Conservation (phyloP, 495 filamentous ascomycete genomes). For the Podospora comata region DNA sequence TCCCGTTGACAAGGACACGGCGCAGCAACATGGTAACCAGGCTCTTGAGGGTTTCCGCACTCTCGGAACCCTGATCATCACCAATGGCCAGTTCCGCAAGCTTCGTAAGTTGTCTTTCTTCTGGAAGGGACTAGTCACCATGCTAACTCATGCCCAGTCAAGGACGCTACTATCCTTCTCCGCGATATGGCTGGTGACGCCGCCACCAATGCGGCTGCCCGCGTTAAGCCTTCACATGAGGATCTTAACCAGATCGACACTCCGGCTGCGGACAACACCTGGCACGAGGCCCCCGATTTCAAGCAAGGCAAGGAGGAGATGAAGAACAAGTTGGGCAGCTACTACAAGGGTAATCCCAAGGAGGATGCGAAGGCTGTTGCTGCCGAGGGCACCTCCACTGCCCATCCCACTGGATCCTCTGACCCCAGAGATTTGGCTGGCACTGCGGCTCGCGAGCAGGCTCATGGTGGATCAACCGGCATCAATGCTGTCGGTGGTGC, state of each 20-base stretch:
- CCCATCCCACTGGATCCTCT: conserved; percentile 29
- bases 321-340: conserved; percentile 60
- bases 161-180: conserved; percentile 76
- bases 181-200: conserved; percentile 90
- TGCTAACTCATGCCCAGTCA: conserved; percentile 67
- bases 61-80: conserved; percentile 83
- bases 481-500: conserved; percentile 55
- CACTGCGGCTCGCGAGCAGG: conserved; percentile 28
- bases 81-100: conserved; percentile 96
- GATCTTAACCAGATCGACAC: conserved; percentile 72
- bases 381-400: conserved; percentile 25
- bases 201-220: conserved; percentile 74
- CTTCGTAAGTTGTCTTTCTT: conserved; percentile 59
- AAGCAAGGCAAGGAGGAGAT: conserved; percentile 60
- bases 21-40: conserved; percentile 75
- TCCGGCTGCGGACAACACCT: conserved; percentile 83
- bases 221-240: conserved; percentile 75
- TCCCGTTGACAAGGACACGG: conserved; percentile 69
- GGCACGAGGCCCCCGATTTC: conserved; percentile 85
- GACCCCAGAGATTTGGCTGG: conserved; percentile 26
- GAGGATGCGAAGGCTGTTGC: conserved; percentile 50
- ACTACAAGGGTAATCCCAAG: conserved; percentile 52
- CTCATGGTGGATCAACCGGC: conserved; percentile 40
- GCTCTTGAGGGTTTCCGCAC: conserved; percentile 83
- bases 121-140: conserved; percentile 27